Percentiles rank a stretch among this genome's conserved stretches.
phyloP scores from a whole-genome alignment of 371 early-diverging fungal genomes.

The Umbelopsis sp. region DNA sequence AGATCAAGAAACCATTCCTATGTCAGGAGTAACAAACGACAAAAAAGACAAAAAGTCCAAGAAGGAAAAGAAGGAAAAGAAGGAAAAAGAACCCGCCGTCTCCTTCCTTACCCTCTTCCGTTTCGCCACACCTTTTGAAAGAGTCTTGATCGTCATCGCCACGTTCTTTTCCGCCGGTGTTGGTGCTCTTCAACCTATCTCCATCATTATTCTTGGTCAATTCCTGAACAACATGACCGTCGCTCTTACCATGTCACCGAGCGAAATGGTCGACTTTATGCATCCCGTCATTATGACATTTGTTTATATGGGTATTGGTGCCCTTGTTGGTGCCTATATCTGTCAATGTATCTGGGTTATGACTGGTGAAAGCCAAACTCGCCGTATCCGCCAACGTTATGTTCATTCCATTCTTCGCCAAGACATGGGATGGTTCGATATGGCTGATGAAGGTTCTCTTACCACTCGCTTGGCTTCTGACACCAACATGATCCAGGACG shows the following conservation, averaged over 20 bases:
- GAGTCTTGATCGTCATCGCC: conserved; percentile 48
- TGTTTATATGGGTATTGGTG: conserved; percentile 37
- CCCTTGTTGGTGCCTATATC: conserved; percentile 31
- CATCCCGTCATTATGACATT: conserved; percentile 30
- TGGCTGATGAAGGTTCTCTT: conserved; percentile 65
- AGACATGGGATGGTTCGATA: conserved; percentile 93
- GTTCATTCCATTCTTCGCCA: conserved; percentile 85
- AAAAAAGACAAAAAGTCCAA: conserved; percentile 35
- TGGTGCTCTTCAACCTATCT: conserved; percentile 34
- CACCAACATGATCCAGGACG: conserved; percentile 82
- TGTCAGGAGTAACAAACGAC: background rate
- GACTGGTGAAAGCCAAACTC: conserved; percentile 44
- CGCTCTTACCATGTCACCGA: conserved; percentile 15
- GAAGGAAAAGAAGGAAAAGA: conserved; percentile 24
- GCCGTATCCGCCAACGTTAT: conserved; percentile 67
- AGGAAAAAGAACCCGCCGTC: conserved; percentile 44
- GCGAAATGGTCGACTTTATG: conserved; percentile 4
- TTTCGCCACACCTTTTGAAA: conserved; percentile 68
- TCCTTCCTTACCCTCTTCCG: conserved; percentile 64
- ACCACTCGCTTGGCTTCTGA: conserved; percentile 81
- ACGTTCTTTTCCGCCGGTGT: conserved; percentile 28
- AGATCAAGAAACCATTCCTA: background rate
- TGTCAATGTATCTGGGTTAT: conserved; percentile 37
- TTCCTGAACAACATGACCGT: conserved; percentile 26
- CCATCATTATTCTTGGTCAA: conserved; percentile 33